Conservation (phyloP, 1,284 basidiomycete genomes). For the Phlebopus sp. region DNA sequence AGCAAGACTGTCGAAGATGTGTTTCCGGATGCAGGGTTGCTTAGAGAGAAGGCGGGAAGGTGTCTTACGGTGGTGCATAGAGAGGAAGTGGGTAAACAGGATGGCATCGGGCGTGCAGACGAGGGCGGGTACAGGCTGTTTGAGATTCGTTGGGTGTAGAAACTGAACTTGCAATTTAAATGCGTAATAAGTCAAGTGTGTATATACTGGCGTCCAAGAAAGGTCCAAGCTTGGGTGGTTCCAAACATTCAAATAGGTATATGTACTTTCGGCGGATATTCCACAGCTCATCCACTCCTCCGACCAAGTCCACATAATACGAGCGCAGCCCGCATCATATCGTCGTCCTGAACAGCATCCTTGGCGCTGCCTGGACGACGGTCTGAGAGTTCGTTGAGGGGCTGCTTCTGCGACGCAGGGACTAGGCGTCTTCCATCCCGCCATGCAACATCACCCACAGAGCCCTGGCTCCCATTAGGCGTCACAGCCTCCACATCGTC, state of each 20-base stretch:
- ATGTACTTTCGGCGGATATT: not conserved
- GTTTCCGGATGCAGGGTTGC: conserved; percentile 39
- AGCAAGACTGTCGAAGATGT: conserved; percentile 52
- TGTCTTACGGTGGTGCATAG: conserved; percentile 43
- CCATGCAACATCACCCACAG: conserved; percentile 4
- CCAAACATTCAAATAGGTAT: not conserved
- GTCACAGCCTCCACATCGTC: conserved; percentile 41
- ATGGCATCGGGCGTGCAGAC: conserved; percentile 62
- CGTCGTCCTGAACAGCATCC: conserved; percentile 46
- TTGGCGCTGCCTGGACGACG: conserved; percentile 12
- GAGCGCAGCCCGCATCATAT: conserved; percentile 61
- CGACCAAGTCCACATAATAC: conserved; percentile 58
- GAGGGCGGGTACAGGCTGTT: conserved; percentile 67
- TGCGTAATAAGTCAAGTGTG: not conserved
- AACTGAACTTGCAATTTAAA: not conserved
- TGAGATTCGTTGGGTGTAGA: conserved; percentile 60
- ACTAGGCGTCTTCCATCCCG: not conserved
- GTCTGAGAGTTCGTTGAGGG: conserved; percentile 9
- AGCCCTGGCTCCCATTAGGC: conserved; percentile 35
- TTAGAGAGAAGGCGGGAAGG: not conserved
- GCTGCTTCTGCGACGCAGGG: conserved; percentile 4
- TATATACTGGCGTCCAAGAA: too few species aligned
- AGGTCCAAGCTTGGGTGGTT: too few species aligned
- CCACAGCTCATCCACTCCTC: conserved; percentile 6
- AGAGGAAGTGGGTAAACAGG: conserved; percentile 45